Evolutionary conservation across 2,329 filamentous ascomycete genomes (phyloP).

Genomic region (Apiospora hydei): DNA sequence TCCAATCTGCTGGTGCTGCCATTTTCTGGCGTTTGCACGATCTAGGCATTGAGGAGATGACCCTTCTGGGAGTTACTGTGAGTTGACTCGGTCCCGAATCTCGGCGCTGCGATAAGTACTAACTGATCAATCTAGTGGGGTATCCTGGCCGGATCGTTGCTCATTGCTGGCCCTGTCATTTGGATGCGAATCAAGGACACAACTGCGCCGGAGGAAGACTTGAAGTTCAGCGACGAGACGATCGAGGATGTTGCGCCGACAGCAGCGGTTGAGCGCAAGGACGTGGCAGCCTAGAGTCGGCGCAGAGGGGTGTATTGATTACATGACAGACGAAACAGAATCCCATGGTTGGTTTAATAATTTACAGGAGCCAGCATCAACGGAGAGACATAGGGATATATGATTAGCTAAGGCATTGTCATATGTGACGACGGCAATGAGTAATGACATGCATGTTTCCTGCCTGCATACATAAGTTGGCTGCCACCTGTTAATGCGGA

Average conservation of each 20-base stretch:
- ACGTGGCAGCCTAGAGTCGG: constrained; percentile 1
- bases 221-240: constrained; percentile 86
- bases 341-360: neutral
- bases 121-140: constrained; percentile 67
- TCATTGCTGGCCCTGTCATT: constrained; percentile 82
- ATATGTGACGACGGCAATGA: constrained; percentile 2
- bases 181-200: constrained; percentile 81
- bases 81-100: constrained; percentile 31
- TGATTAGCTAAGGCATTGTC: constrained; percentile 2
- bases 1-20: constrained; percentile 86
- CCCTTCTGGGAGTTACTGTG: constrained; percentile 69
- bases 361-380: neutral
- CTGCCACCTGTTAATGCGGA: neutral
- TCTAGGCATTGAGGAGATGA: constrained; percentile 68
- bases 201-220: constrained; percentile 81
- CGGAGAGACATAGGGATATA: neutral
- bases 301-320: neutral
- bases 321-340: neutral
- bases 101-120: neutral
- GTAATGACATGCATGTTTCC: neutral
- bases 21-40: constrained; percentile 77
- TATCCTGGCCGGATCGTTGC: constrained; percentile 73
- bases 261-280: constrained; percentile 39
- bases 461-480: neutral
- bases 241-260: constrained; percentile 67